Conservation (phyloP, 1,284 basidiomycete genomes). For the Waitea zeae region DNA sequence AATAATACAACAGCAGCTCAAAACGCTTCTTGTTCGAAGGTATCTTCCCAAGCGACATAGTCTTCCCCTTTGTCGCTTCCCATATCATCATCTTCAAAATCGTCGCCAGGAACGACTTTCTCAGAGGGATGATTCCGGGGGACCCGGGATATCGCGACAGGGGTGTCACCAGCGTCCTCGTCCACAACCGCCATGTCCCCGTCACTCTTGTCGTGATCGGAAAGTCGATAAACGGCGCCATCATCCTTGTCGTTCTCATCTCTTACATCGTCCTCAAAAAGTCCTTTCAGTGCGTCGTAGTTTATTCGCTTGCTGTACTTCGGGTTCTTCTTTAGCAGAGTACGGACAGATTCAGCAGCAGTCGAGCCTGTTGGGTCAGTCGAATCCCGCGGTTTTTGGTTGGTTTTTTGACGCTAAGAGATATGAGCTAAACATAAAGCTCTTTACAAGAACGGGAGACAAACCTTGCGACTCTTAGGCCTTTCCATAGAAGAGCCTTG, state of each 20-base stretch:
- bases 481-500: conserved; percentile 24
- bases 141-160: conserved; percentile 9
- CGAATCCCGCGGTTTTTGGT: conserved; percentile 54
- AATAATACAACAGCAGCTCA: no score
- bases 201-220: conserved; percentile 34
- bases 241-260: conserved; percentile 19
- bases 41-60: conserved; percentile 17
- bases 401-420: conserved; percentile 45
- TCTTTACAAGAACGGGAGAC: conserved; percentile 23
- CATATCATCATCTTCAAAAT: conserved; percentile 11
- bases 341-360: conserved; percentile 65
- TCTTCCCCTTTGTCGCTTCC: conserved; percentile 15
- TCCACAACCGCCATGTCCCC: conserved; percentile 28
- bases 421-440: conserved; percentile 7
- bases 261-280: conserved; percentile 33
- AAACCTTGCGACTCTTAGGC: conserved; percentile 59
- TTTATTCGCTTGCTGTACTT: conserved; percentile 84
- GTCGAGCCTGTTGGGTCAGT: conserved; percentile 56
- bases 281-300: conserved; percentile 66
- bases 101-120: conserved; percentile 6
- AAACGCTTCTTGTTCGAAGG: conserved; percentile 27
- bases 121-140: conserved; percentile 4
- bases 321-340: conserved; percentile 64
- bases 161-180: conserved; percentile 22
- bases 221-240: conserved; percentile 10